Percentiles rank a stretch among this genome's conserved stretches.
phyloP scores from a whole-genome alignment of 2,329 filamentous ascomycete genomes.

The Biscogniauxia sp. region DNA sequence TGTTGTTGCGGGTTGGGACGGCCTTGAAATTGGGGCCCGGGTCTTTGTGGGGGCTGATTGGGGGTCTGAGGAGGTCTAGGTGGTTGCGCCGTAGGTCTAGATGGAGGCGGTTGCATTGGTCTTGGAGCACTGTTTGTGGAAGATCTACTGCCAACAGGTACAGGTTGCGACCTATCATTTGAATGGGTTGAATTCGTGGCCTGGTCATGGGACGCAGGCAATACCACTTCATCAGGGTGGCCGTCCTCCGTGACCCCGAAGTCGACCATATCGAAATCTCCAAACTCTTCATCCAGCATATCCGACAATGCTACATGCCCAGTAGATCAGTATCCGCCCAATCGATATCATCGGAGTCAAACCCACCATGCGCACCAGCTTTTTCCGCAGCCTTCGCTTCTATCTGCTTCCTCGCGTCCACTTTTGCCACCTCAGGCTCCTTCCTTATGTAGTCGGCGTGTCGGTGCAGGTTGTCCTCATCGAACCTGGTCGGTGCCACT shows the following conservation, averaged over 20 bases:
- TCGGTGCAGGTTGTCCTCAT: conserved; percentile 75
- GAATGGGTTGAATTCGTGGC: conserved; percentile 27
- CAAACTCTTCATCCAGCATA: conserved; percentile 34
- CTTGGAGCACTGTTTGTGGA: conserved; percentile 22
- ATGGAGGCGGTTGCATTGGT: conserved; percentile 40
- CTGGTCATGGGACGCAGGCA: conserved; percentile 41
- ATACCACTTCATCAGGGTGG: conserved; percentile 73
- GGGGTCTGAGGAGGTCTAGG: conserved; percentile 37
- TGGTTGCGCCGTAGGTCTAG: conserved; percentile 31
- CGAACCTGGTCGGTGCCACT: conserved; percentile 71
- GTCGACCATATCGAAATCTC: conserved; percentile 74
- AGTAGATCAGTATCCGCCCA: conserved; percentile 34
- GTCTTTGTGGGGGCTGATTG: conserved; percentile 30
- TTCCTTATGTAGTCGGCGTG: conserved; percentile 73
- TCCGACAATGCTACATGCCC: conserved; percentile 32
- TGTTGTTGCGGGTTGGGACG: conserved; percentile 25
- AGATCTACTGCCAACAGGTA: conserved; percentile 25
- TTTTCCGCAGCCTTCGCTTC: conserved; percentile 25
- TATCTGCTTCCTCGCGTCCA: conserved; percentile 31
- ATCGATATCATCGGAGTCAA: conserved; percentile 38
- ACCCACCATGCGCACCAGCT: conserved; percentile 42
- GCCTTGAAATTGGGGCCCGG: conserved; percentile 24
- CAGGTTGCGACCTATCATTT: conserved; percentile 28
- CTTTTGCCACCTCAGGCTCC: conserved; percentile 37
- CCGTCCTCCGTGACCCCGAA: conserved; percentile 68